A percentile compares a stretch with the other conserved stretches of the same genome.
phyloP scores from a whole-genome alignment of 2,329 filamentous ascomycete species.

The Cercospora zeae-maydis region DNA sequence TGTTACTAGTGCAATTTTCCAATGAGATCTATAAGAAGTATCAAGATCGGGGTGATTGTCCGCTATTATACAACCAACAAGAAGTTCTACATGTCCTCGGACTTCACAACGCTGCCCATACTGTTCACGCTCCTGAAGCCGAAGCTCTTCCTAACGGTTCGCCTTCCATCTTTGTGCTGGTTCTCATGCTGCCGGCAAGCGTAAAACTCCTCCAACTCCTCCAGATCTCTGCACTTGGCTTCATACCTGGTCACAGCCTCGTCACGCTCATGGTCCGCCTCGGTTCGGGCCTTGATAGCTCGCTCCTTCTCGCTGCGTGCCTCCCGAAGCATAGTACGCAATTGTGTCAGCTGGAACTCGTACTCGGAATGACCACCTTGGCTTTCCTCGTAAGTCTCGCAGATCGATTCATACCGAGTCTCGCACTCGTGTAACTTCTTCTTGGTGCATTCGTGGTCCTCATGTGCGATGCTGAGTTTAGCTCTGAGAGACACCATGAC shows the following conservation, averaged over 20 bases:
- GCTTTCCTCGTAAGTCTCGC: not conserved
- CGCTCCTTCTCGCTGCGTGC: constrained; percentile 3
- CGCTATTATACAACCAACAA: too few species aligned
- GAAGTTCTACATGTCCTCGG: not conserved
- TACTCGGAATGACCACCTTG: not conserved
- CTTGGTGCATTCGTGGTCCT: not conserved
- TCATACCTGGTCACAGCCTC: not conserved
- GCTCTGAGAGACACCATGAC: not conserved
- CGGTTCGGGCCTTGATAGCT: not conserved
- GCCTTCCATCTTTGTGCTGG: not conserved
- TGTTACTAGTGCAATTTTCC: too few species aligned
- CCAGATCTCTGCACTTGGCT: not conserved
- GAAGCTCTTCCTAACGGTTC: not conserved
- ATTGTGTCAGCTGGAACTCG: constrained; percentile 1
- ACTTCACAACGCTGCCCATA: not conserved
- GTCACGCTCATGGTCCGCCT: constrained; percentile 1
- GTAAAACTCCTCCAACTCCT: not conserved
- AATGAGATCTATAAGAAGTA: too few species aligned
- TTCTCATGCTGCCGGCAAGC: not conserved
- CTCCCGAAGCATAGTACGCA: constrained; percentile 2
- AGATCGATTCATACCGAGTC: not conserved
- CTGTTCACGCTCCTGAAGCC: not conserved
- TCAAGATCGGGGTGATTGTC: too few species aligned
- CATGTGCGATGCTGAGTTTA: not conserved
- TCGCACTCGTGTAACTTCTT: constrained; percentile 6